Conservation (phyloP, 164 flowering plant species). For the Malania oleifera region DNA sequence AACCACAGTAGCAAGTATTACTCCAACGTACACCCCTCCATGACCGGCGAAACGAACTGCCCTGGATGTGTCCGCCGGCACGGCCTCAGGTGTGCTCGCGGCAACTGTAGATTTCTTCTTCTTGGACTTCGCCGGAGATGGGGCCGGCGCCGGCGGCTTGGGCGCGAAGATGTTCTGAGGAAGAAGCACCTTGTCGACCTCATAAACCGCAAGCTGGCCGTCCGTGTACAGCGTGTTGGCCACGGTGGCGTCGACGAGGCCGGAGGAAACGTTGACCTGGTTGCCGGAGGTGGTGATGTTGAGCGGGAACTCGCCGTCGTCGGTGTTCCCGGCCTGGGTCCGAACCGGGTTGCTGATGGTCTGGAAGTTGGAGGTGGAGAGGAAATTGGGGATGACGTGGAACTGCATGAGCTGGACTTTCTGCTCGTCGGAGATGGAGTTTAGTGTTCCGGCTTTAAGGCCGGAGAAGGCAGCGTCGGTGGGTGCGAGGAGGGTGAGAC, state of each 20-base stretch:
- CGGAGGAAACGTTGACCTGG: constrained; percentile 63
- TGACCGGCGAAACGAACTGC: constrained; percentile 7
- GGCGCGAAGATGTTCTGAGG: constrained; percentile 58
- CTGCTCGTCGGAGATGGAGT: constrained; percentile 53
- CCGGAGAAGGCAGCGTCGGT: constrained; percentile 61
- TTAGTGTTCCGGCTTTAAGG: constrained; percentile 65
- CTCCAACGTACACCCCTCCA: not conserved
- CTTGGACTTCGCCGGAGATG: constrained; percentile 22
- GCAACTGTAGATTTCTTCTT: constrained; percentile 24
- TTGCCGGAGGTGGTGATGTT: constrained; percentile 65
- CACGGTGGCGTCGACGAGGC: constrained; percentile 48
- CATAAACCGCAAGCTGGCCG: constrained; percentile 61
- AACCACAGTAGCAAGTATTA: constrained; percentile 1
- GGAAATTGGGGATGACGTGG: constrained; percentile 54
- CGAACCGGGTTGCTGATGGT: constrained; percentile 78
- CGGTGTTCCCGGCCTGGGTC: constrained; percentile 68
- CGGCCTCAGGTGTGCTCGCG: constrained; percentile 9
- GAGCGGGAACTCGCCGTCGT: constrained; percentile 44
- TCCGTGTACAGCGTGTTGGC: constrained; percentile 53
- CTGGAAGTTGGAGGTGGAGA: constrained; percentile 57
- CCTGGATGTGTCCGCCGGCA: constrained; percentile 20
- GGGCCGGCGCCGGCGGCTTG: constrained; percentile 46
- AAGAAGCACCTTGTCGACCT: constrained; percentile 69
- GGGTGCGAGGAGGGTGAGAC: constrained; percentile 74
- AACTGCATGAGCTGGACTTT: constrained; percentile 57